phyloP scores from a whole-genome alignment of 208 protist genomes.

The Leishmania martiniquensis region DNA sequence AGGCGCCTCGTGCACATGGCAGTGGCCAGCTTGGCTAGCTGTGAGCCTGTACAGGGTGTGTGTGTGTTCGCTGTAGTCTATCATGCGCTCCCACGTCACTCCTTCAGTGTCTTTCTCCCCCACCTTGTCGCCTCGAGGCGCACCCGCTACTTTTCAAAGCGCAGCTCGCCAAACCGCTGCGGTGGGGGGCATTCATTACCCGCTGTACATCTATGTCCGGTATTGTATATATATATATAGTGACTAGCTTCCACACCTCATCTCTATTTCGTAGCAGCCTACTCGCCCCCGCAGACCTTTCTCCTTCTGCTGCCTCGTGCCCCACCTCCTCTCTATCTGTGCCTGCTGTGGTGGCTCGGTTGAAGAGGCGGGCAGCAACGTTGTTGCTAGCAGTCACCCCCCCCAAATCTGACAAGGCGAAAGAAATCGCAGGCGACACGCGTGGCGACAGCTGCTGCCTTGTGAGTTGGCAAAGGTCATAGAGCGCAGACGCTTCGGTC shows the following conservation, averaged over 20 bases:
- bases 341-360: background rate
- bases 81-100: background rate
- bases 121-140: background rate
- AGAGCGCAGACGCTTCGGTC: background rate
- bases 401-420: background rate
- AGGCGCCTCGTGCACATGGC: background rate
- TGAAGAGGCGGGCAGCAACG: background rate
- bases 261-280: background rate
- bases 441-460: too few relatives aligned
- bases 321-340: background rate
- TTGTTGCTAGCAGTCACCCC: background rate
- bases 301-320: background rate
- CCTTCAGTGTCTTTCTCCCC: background rate
- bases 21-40: background rate
- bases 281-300: background rate
- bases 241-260: background rate
- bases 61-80: background rate
- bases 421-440: background rate
- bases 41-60: background rate
- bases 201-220: background rate
- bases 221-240: background rate
- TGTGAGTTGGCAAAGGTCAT: too few relatives aligned
- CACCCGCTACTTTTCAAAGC: background rate
- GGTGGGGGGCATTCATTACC: background rate
- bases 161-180: background rate